Conservation (phyloP, 2,329 filamentous ascomycete genomes). For the Calonectria hawksworthii region DNA sequence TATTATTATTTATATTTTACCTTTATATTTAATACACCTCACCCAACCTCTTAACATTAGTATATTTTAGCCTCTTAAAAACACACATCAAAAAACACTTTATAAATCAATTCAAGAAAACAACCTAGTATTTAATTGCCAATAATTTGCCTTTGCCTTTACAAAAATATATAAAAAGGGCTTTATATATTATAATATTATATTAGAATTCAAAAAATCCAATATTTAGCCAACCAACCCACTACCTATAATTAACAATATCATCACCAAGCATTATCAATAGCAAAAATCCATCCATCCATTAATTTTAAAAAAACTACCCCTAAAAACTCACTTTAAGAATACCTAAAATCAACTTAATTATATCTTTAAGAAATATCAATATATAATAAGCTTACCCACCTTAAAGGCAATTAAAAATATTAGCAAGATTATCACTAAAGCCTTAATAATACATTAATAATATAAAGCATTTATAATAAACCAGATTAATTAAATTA, state of each 20-base stretch:
- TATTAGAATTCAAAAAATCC: not conserved
- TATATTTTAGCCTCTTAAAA: not conserved
- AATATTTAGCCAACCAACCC: not conserved
- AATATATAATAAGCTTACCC: too few relatives aligned
- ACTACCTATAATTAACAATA: not conserved
- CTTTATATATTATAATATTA: not conserved
- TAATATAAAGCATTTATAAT: too few relatives aligned
- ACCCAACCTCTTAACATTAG: not conserved
- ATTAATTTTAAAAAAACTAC: not conserved
- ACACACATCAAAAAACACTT: not conserved
- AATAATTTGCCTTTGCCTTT: not conserved
- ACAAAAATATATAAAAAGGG: not conserved
- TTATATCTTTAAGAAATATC: not conserved
- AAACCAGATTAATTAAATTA: too few relatives aligned
- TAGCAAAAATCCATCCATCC: not conserved
- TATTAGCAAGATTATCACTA: too few relatives aligned
- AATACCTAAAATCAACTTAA: not conserved
- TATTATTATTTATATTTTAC: not conserved
- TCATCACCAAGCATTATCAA: not conserved
- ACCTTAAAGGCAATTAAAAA: too few relatives aligned
- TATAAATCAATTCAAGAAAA: not conserved
- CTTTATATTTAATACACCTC: too few relatives aligned
- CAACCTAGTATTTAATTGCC: not conserved
- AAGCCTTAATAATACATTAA: too few relatives aligned
- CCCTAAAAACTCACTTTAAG: not conserved